Percentiles rank a stretch among this genome's conserved stretches.
Evolutionary conservation across 2,329 filamentous ascomycete species (phyloP).

Genomic region (Phaeosphaeria sp.): DNA sequence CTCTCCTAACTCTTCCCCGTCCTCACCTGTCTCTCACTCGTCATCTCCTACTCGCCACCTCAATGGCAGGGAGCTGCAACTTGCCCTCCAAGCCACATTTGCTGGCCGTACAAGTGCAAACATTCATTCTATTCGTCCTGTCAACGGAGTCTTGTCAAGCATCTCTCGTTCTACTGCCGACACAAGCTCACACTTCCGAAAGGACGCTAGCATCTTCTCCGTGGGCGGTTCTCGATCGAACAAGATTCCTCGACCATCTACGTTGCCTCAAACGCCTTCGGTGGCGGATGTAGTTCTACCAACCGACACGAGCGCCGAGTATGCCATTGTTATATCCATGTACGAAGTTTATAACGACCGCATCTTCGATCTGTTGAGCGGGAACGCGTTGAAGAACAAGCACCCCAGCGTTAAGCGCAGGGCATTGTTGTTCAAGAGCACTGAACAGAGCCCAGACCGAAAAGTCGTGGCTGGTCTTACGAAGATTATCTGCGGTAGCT

Average conservation of each 20-base stretch:
- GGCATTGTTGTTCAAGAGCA: slow-evolving; percentile 88
- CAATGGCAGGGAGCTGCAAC: slow-evolving; percentile 27
- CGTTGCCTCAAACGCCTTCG: slow-evolving; percentile 75
- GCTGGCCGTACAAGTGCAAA: slow-evolving; percentile 22
- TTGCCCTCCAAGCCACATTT: slow-evolving; percentile 25
- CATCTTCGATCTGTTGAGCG: slow-evolving; percentile 89
- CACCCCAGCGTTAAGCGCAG: slow-evolving; percentile 66
- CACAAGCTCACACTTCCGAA: slow-evolving; percentile 34
- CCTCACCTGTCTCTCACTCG: slow-evolving; percentile 14
- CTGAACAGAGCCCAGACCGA: slow-evolving; percentile 84
- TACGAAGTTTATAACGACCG: slow-evolving; percentile 99
- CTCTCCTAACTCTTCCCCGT: slow-evolving; percentile 9
- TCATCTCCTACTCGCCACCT: slow-evolving; percentile 16
- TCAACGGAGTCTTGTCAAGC: slow-evolving; percentile 28
- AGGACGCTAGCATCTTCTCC: slow-evolving; percentile 65
- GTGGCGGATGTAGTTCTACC: slow-evolving; percentile 73
- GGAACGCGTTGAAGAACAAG: slow-evolving; percentile 64
- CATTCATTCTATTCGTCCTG: slow-evolving; percentile 45
- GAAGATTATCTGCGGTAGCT: slow-evolving; percentile 84
- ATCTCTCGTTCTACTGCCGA: slow-evolving; percentile 38
- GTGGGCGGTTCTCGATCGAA: slow-evolving; percentile 61
- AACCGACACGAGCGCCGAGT: slow-evolving; percentile 74
- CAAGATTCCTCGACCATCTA: slow-evolving; percentile 72
- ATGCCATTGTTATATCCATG: slow-evolving; percentile 92
- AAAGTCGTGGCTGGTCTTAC: slow-evolving; percentile 92